Evolutionary conservation across 208 protist genomes (phyloP), one percentile per base, ranked within the genome.

Genomic region (Acanthamoeba triangularis): DNA sequence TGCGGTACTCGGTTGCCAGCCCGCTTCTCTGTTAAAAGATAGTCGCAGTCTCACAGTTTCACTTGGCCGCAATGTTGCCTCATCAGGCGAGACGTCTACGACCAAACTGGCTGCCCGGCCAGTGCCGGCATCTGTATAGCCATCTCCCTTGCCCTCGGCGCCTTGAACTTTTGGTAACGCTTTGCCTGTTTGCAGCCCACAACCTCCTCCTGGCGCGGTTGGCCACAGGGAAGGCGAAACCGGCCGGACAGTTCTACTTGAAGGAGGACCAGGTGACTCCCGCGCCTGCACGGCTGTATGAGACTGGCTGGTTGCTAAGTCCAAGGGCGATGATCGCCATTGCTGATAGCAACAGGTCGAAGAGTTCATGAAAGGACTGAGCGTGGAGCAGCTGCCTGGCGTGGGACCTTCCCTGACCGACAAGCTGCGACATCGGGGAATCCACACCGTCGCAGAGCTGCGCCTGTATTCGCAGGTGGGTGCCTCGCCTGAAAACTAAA

Each of bases 171-270:
- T 35, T 41, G 35, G 69, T 13, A 16, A 30, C 13, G 10, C 30
- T 87, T 54, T 25, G 13, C 47, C 28, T 16, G 18, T 37, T 28
- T 78, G 30, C n/a, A 94, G 90, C 90, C 37, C 90, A 94, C 47
- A 94, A 94, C 37, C 44, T 94, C 2, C 65, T 94, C 20, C 63
- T 94, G 33, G 90, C 90, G 28, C 4, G 90, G 18, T 61, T 94
- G 28, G 90, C 90, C 63, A 94, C 90, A 1, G 41, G 54, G 67
- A 94, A 94, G 41, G 90, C 90, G 8, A 94, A 94, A 28, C 90
- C 90, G 2, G 67, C 59, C 18, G 90, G 90, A 59, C 90, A 94
- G 49, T 74, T 84, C 85, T 72, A 91, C 25, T 52, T 91, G 3
- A 65, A 41, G 41, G 85, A 44, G n/a, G 52, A 91, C 23, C 37